Evolutionary conservation across 2,329 filamentous ascomycete species (phyloP), one percentile per base, ranked within the genome.

Genomic region (Ceratocystis smalleyi): DNA sequence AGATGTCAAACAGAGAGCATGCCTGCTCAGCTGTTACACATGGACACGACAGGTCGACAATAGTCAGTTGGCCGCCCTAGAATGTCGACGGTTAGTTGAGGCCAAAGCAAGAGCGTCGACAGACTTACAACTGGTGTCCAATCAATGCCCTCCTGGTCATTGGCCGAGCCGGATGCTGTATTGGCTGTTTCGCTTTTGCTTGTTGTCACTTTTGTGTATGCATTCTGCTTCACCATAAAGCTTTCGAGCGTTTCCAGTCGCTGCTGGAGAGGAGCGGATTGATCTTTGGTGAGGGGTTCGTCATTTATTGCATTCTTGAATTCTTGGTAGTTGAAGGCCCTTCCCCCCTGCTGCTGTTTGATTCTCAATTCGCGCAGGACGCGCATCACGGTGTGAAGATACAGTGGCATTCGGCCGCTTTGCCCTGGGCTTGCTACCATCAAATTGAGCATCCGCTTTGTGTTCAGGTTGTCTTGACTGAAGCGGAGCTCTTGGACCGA

Each of bases 121-220:
- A 49, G 45, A 49, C 22, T 19, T n/a, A 22, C n/a, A 8, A n/a
- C 17, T 22, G 17, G n/a, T 2, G 45, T n/a, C 17, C n/a, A 49
- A 22, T 19, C 45, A 49, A 49, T 22, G 8, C 1, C 45, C 45
- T 4, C 22, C n/a, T 7, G 45, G 10, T 49, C n/a, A 1, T 35
- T 35, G 32, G 10, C 32, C 2, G 32, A 49, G 45, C 12, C 2
- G 19, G 3, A 19, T 17, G 17, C 12, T 8, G n/a, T 5, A 22
- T 12, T 10, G 3, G 7, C 10, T 7, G 6, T 7, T 22, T 49
- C 10, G 22, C 1, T 3, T 4, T 8, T 49, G 1, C 1, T 22
- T 12, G 45, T 8, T 6, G 0, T 3, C 6, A 0, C 4, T 7
- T 1, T 22, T 1, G 0, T 22, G 22, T 1, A 19, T 1, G 1